Percentiles rank a stretch among this genome's conserved stretches.
These are phyloP conservation scores for Penicillium simplicissimum DNA, from an alignment of 495 filamentous ascomycete genomes.

Conservation along the genomic window DNA sequence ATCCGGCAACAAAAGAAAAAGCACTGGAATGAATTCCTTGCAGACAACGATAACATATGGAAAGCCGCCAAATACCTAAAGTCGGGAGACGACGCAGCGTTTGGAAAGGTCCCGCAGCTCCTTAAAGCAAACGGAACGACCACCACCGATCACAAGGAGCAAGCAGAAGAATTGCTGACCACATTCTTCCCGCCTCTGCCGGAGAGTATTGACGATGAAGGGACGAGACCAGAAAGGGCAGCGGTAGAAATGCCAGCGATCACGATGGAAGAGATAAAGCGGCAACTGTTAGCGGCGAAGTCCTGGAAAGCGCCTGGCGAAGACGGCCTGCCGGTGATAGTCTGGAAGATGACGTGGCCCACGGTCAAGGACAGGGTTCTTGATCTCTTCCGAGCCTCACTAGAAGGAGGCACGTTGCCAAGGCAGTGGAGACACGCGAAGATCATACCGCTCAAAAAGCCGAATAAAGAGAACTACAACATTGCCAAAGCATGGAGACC, in stretches of 20 bases:
- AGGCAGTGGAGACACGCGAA: no score
- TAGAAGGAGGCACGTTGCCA: constrained; percentile 16
- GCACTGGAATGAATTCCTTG: constrained; percentile 30
- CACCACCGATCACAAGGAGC: no score
- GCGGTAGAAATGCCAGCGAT: constrained; percentile 21
- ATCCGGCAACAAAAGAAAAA: constrained; percentile 30
- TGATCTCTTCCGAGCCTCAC: constrained; percentile 20
- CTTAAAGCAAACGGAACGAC: constrained; percentile 13
- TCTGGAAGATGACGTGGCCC: constrained; percentile 31
- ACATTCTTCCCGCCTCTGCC: constrained; percentile 34
- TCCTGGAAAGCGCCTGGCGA: constrained; percentile 25
- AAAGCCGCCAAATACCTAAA: constrained; percentile 29
- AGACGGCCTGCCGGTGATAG: constrained; percentile 30
- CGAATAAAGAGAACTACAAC: constrained; percentile 27
- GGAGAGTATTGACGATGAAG: constrained; percentile 22
- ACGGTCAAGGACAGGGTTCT: constrained; percentile 30
- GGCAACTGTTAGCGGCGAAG: constrained; percentile 19
- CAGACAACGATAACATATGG: constrained; percentile 29
- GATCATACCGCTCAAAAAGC: constrained; percentile 26
- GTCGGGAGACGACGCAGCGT: constrained; percentile 14
- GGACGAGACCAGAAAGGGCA: constrained; percentile 21
- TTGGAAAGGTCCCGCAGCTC: constrained; percentile 21
- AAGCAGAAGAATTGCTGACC: constrained; percentile 23
- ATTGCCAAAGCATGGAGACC: constrained; percentile 20
- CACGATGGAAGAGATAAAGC: constrained; percentile 26